Evolutionary conservation across 345 rosid genomes (phyloP).

Genomic region (Eucalyptus cloeziana): DNA sequence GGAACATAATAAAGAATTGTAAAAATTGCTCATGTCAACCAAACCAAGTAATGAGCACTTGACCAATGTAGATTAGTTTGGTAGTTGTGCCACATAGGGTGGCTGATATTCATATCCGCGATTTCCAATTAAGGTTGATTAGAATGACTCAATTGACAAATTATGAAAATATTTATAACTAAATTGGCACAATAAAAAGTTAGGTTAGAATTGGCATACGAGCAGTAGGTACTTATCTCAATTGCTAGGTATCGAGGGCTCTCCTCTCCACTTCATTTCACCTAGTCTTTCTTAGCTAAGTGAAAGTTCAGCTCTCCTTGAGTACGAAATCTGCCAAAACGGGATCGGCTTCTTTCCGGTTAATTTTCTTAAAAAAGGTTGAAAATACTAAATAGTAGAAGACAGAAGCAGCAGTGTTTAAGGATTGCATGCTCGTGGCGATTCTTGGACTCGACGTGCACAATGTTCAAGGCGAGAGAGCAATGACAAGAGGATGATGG

Average conservation of each 20-base stretch:
- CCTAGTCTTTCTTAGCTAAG: not conserved
- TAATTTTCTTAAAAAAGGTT: too few relatives aligned
- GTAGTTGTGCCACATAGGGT: accelerated
- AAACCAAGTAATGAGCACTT: too few relatives aligned
- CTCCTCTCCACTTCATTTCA: not conserved
- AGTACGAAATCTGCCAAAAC: not conserved
- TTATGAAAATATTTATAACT: too few relatives aligned
- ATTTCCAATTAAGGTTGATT: too few relatives aligned
- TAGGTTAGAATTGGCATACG: too few relatives aligned
- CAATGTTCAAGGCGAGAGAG: not conserved
- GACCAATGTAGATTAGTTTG: accelerated
- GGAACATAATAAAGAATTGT: too few relatives aligned
- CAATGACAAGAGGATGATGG: not conserved
- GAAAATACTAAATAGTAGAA: accelerated
- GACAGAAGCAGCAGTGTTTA: not conserved
- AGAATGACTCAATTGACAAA: accelerated
- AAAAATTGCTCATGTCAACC: too few relatives aligned
- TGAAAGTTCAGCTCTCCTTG: not conserved
- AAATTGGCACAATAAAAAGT: accelerated
- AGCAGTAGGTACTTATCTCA: too few relatives aligned
- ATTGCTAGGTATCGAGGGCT: not conserved
- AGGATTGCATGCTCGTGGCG: not conserved
- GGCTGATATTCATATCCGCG: accelerated
- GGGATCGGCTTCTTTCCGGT: not conserved
- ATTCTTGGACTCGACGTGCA: not conserved